These are phyloP conservation scores for Nadsonia starkeyi-henricii DNA, from an alignment of 1,139 yeast species.

Conservation along the genomic window DNA sequence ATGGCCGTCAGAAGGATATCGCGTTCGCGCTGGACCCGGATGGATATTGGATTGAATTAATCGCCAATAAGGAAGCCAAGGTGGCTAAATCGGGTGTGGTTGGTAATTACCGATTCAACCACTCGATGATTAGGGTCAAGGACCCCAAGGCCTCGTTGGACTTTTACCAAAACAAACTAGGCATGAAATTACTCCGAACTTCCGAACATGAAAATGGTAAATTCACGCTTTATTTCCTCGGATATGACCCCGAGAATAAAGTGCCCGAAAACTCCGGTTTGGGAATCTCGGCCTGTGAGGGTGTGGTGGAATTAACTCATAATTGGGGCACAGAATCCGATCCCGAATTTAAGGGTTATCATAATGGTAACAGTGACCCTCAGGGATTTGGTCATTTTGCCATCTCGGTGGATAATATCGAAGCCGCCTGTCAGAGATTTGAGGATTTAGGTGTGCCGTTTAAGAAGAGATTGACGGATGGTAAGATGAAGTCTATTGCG, in stretches of 20 bases:
- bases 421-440: constrained; percentile 38
- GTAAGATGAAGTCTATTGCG: constrained; percentile 52
- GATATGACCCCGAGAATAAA: constrained; percentile 35
- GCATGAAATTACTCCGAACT: constrained; percentile 56
- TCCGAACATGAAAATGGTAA: constrained; percentile 50
- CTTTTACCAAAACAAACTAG: constrained; percentile 66
- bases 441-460: constrained; percentile 34
- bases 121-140: constrained; percentile 83
- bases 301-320: constrained; percentile 77
- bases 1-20: constrained; percentile 85
- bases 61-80: constrained; percentile 39
- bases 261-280: constrained; percentile 18
- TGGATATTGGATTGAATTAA: constrained; percentile 91
- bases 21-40: constrained; percentile 94
- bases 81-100: constrained; percentile 9
- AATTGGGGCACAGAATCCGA: constrained; percentile 91
- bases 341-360: constrained; percentile 53
- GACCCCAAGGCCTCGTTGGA: constrained; percentile 65
- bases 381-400: constrained; percentile 85
- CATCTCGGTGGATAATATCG: constrained; percentile 56
- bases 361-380: constrained; percentile 67
- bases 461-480: constrained; percentile 40
- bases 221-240: constrained; percentile 77
- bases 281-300: constrained; percentile 33
- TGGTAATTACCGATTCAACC: constrained; percentile 55